Percentiles rank a stretch among this genome's conserved stretches.
These are phyloP conservation scores for Pichia sp. DNA, from an alignment of 1,139 yeast species.

Conservation along the genomic window DNA sequence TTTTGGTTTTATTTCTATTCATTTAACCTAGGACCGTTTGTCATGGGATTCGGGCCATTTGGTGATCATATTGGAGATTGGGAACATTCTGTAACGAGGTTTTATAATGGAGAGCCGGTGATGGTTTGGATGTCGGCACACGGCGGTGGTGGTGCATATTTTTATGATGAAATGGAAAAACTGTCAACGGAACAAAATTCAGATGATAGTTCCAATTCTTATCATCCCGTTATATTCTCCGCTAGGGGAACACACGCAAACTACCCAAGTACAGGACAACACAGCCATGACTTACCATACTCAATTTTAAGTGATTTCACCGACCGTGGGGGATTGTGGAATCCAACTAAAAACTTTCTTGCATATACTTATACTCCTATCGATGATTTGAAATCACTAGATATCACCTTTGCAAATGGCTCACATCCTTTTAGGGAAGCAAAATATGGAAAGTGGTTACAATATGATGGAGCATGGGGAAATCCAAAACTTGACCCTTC, in stretches of 20 bases:
- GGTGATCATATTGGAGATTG: constrained; percentile 98
- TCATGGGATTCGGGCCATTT: constrained; percentile 95
- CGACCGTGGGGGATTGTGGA: constrained; percentile 93
- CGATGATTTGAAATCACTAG: neutral
- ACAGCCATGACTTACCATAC: constrained; percentile 90
- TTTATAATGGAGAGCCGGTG: constrained; percentile 73
- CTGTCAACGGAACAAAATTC: constrained; percentile 9
- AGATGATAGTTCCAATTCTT: constrained; percentile 9
- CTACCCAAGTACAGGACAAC: constrained; percentile 93
- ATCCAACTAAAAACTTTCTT: constrained; percentile 72
- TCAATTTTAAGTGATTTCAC: constrained; percentile 88
- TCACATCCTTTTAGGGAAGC: constrained; percentile 51
- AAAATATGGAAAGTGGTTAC: constrained; percentile 69
- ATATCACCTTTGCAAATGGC: constrained; percentile 33
- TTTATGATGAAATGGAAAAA: constrained; percentile 59
- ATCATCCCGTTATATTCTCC: constrained; percentile 70
- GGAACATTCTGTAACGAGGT: constrained; percentile 91
- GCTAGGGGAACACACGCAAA: constrained; percentile 98
- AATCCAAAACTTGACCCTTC: constrained; percentile 56
- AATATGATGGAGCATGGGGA: constrained; percentile 87
- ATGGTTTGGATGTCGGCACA: constrained; percentile 98
- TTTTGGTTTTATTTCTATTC: constrained; percentile 96
- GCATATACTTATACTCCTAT: constrained; percentile 73
- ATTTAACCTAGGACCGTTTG: constrained; percentile 91
- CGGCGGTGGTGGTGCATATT: constrained; percentile 92